Conservation (phyloP, 179 eudicot species). For the Beta macrorhiza region DNA sequence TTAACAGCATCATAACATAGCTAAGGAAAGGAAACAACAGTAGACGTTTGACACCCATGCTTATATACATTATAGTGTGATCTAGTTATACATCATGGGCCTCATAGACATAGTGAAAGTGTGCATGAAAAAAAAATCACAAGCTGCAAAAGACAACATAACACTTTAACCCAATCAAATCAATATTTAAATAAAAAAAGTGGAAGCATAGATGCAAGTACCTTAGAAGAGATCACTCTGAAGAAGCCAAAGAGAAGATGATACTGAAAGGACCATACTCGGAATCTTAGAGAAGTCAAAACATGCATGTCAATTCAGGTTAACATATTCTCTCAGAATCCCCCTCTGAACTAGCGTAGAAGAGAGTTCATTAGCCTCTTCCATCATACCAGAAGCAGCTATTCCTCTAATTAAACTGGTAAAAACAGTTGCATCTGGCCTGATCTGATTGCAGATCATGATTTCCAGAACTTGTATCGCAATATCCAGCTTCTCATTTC, state of each 20-base stretch:
- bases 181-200: neutral
- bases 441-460: conserved; percentile 42
- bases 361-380: conserved; percentile 48
- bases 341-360: conserved; percentile 46
- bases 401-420: conserved; percentile 45
- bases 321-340: conserved; percentile 28
- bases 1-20: neutral
- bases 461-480: conserved; percentile 47
- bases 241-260: neutral
- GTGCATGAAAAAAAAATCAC: neutral
- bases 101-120: neutral
- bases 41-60: neutral
- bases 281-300: neutral
- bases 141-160: neutral
- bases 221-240: neutral
- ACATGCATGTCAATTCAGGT: conserved; percentile 17
- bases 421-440: conserved; percentile 36
- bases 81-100: neutral
- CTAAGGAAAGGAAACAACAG: neutral
- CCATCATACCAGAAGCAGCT: conserved; percentile 57
- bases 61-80: neutral
- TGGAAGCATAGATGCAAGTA: neutral
- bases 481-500: conserved; percentile 45
- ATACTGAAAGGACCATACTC: neutral
- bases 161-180: neutral